Evolutionary conservation across 495 filamentous ascomycete genomes (phyloP).

Genomic region (Trichoderma reesei): DNA sequence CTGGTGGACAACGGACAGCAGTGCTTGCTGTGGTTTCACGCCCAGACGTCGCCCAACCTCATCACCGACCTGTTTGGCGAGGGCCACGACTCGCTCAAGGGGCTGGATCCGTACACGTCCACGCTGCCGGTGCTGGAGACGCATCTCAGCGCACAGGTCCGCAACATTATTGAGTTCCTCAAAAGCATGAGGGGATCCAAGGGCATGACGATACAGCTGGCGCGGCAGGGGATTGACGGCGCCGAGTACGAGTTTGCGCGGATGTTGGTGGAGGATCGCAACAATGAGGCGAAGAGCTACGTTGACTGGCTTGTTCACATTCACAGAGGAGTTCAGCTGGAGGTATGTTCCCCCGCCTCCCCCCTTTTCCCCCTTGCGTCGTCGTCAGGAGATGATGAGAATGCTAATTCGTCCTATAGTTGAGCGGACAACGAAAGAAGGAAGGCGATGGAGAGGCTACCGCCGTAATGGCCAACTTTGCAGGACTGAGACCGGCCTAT

Average conservation of each 20-base stretch:
- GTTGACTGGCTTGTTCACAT: slow-evolving; percentile 98
- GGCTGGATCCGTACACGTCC: slow-evolving; percentile 68
- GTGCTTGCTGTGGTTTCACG: slow-evolving; percentile 86
- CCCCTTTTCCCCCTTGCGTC: not conserved
- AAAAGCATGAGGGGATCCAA: slow-evolving; percentile 74
- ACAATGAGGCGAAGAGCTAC: slow-evolving; percentile 95
- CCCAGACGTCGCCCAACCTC: slow-evolving; percentile 62
- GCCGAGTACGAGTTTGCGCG: slow-evolving; percentile 95
- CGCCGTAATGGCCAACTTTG: slow-evolving; percentile 8
- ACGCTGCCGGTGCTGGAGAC: slow-evolving; percentile 75
- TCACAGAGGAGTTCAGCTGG: slow-evolving; percentile 83
- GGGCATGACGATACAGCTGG: slow-evolving; percentile 79
- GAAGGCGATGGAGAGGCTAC: slow-evolving; percentile 8
- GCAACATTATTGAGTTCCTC: slow-evolving; percentile 85
- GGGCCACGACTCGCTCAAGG: slow-evolving; percentile 57
- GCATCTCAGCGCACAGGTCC: slow-evolving; percentile 87
- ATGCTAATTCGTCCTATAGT: not conserved
- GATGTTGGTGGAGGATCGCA: slow-evolving; percentile 84
- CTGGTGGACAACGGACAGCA: slow-evolving; percentile 94
- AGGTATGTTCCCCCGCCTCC: slow-evolving; percentile 41
- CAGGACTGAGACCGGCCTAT: slow-evolving; percentile 10
- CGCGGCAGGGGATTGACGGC: slow-evolving; percentile 86
- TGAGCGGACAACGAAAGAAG: slow-evolving; percentile 13
- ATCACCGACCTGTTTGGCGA: slow-evolving; percentile 85
- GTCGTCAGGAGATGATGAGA: too few relatives aligned